These are phyloP conservation scores for Maudiozyma humilis DNA, from an alignment of 1,139 yeast species.

Conservation along the genomic window DNA sequence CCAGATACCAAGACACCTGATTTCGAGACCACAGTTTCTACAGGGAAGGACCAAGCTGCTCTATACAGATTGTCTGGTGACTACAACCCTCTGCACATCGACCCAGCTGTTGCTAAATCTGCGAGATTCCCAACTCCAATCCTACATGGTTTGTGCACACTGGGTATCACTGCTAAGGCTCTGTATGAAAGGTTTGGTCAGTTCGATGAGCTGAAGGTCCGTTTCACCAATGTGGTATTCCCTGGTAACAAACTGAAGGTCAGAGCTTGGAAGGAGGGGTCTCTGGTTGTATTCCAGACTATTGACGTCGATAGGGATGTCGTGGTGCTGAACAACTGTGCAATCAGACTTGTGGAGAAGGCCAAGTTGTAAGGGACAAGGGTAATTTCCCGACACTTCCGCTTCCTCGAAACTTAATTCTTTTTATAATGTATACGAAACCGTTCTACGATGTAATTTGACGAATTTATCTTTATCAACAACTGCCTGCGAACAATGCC, in stretches of 20 bases:
- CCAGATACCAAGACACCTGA: conserved; percentile 60
- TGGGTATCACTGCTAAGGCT: conserved; percentile 74
- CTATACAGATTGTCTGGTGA: conserved; percentile 89
- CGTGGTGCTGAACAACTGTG: conserved; percentile 81
- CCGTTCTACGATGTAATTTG: too few relatives aligned
- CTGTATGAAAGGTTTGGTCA: conserved; percentile 74
- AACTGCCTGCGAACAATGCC: too few relatives aligned
- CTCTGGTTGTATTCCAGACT: conserved; percentile 71
- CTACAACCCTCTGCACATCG: conserved; percentile 90
- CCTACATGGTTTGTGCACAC: conserved; percentile 84
- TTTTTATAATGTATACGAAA: too few relatives aligned
- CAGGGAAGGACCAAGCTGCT: conserved; percentile 76
- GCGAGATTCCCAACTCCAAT: conserved; percentile 85
- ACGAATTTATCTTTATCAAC: too few relatives aligned
- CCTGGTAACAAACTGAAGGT: conserved; percentile 92
- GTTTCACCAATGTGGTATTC: conserved; percentile 87
- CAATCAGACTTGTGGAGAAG: conserved; percentile 48
- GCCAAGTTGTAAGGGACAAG: conserved; percentile 20
- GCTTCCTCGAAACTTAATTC: too few relatives aligned
- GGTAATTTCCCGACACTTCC: neutral
- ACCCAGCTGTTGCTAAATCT: conserved; percentile 81
- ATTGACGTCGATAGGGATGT: conserved; percentile 72
- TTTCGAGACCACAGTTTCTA: conserved; percentile 49
- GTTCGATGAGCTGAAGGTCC: conserved; percentile 77
- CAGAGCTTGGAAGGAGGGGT: conserved; percentile 73